A percentile compares a stretch with the other conserved stretches of the same genome.
phyloP scores from a whole-genome alignment of 129 eudicot species.

The Pulicaria dysenterica region DNA sequence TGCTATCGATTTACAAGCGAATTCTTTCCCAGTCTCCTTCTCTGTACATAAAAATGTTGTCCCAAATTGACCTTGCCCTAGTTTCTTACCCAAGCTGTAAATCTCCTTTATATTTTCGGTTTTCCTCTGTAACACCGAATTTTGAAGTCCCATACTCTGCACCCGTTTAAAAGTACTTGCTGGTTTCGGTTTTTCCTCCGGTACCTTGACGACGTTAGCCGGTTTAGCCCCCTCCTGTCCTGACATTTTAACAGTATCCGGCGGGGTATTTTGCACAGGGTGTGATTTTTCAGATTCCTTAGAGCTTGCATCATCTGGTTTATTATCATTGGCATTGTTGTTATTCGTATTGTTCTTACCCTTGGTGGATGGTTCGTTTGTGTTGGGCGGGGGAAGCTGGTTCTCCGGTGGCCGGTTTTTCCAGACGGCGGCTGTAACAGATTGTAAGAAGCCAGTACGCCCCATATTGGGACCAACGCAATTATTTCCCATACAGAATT shows the following conservation, averaged over 20 bases:
- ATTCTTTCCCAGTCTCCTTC: constrained; percentile 64
- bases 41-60: constrained; percentile 70
- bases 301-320: constrained; percentile 10
- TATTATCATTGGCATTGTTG: constrained; percentile 26
- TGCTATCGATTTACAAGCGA: constrained; percentile 82
- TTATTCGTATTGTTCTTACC: constrained; percentile 18
- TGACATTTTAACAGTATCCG: constrained; percentile 42
- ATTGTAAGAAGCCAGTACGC: constrained; percentile 69
- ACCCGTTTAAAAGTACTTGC: constrained; percentile 43
- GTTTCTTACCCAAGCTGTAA: constrained; percentile 67
- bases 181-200: constrained; percentile 24
- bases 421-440: constrained; percentile 78
- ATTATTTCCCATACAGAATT: constrained; percentile 70
- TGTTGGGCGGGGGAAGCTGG: constrained; percentile 44
- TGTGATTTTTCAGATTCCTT: constrained; percentile 31
- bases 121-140: constrained; percentile 72
- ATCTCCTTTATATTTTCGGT: constrained; percentile 77
- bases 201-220: constrained; percentile 25
- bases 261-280: constrained; percentile 38
- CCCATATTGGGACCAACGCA: constrained; percentile 55
- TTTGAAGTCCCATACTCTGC: constrained; percentile 63
- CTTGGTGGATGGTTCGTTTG: constrained; percentile 26
- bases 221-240: constrained; percentile 33
- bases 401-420: constrained; percentile 48
- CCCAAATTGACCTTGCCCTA: constrained; percentile 97